phyloP scores from a whole-genome alignment of 2,329 filamentous ascomycete species.

The Triangularia setosa region DNA sequence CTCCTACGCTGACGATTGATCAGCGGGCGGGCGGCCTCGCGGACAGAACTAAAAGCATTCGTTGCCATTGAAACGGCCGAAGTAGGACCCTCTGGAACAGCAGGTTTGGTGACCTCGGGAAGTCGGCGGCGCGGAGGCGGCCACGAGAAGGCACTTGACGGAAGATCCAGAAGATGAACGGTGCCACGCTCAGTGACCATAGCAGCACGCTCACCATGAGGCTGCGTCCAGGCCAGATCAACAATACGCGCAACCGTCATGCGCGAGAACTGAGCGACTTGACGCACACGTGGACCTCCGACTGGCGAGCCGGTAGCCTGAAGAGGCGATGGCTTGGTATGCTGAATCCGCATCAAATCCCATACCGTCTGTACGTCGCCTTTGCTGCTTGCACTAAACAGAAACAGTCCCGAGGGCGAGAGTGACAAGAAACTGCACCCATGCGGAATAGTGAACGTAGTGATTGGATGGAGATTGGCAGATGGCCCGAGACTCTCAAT shows the following conservation, averaged over 20 bases:
- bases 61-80: constrained; percentile 67
- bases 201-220: constrained; percentile 76
- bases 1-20: constrained; percentile 53
- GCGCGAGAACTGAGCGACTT: constrained; percentile 82
- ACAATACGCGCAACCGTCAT: constrained; percentile 90
- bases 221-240: constrained; percentile 82
- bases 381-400: constrained; percentile 77
- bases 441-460: constrained; percentile 66
- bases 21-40: constrained; percentile 62
- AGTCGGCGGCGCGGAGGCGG: constrained; percentile 63
- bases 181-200: constrained; percentile 95
- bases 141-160: constrained; percentile 79
- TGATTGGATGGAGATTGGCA: constrained; percentile 56
- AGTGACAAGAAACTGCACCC: constrained; percentile 81
- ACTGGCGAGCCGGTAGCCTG: constrained; percentile 47
- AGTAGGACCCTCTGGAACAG: constrained; percentile 45
- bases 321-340: constrained; percentile 58
- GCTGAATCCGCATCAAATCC: constrained; percentile 67
- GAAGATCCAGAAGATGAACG: constrained; percentile 86
- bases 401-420: constrained; percentile 65
- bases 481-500: constrained; percentile 55
- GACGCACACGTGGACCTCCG: constrained; percentile 64
- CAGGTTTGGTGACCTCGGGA: constrained; percentile 41
- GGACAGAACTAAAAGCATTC: constrained; percentile 65
- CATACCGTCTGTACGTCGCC: constrained; percentile 81